phyloP scores from a whole-genome alignment of 2,329 filamentous ascomycete genomes.

The Setomelanomma holmii region DNA sequence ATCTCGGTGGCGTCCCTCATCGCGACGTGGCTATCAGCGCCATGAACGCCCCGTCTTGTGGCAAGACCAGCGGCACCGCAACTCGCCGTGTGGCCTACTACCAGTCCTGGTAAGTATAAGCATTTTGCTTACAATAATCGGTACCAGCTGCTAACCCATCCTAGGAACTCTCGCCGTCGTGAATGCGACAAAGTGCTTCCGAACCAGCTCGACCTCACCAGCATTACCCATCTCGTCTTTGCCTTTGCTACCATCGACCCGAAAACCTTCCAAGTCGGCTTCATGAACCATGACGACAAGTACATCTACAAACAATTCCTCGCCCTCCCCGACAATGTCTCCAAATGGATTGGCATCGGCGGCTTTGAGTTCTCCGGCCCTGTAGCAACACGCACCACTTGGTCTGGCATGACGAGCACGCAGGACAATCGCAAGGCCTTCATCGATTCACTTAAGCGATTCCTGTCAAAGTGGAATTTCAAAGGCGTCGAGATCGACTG shows the following conservation, averaged over 20 bases:
- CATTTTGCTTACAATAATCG: background rate
- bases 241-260: slow-evolving; percentile 55
- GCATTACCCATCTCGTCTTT: slow-evolving; percentile 35
- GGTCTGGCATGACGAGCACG: slow-evolving; percentile 42
- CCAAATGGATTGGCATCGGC: slow-evolving; percentile 43
- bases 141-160: background rate
- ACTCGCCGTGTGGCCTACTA: slow-evolving; percentile 29
- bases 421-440: slow-evolving; percentile 45
- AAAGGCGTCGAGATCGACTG: slow-evolving; percentile 57
- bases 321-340: slow-evolving; percentile 12
- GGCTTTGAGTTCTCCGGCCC: slow-evolving; percentile 47
- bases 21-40: slow-evolving; percentile 27
- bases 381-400: slow-evolving; percentile 46
- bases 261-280: slow-evolving; percentile 29
- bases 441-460: slow-evolving; percentile 45
- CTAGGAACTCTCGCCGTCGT: slow-evolving; percentile 25
- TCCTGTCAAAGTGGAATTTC: slow-evolving; percentile 54
- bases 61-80: slow-evolving; percentile 16
- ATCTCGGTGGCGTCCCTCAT: slow-evolving; percentile 41
- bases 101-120: slow-evolving; percentile 20
- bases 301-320: slow-evolving; percentile 27
- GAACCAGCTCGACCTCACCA: slow-evolving; percentile 25
- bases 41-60: slow-evolving; percentile 13
- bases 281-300: slow-evolving; percentile 23
- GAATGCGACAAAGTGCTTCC: slow-evolving; percentile 31